Evolutionary conservation across 176 grass and related monocot genomes (phyloP).

Genomic region (Oryza officinalis): DNA sequence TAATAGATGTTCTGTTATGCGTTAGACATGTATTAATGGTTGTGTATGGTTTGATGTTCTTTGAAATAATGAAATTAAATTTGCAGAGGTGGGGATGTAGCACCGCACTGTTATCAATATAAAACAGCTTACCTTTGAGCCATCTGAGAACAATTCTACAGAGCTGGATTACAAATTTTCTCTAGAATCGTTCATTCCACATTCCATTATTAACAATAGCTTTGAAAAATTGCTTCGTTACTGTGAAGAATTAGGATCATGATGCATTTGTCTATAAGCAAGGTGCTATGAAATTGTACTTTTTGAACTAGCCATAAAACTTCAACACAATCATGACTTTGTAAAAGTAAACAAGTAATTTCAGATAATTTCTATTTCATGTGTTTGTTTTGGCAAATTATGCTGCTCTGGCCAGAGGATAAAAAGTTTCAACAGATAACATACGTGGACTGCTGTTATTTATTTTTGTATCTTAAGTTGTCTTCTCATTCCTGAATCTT

Average conservation of each 20-base stretch:
- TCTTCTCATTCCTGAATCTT: not conserved
- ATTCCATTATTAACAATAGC: not conserved
- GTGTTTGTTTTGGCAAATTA: not conserved
- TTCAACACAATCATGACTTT: not conserved
- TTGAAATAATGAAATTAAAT: constrained; percentile 1
- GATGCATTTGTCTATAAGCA: not conserved
- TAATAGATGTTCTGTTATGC: not conserved
- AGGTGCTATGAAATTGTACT: not conserved
- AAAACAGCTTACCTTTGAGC: not conserved
- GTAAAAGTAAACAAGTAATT: not conserved
- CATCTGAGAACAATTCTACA: not conserved
- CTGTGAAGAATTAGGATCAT: not conserved
- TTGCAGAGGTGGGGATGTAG: not conserved
- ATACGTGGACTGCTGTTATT: not conserved
- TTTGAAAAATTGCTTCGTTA: not conserved
- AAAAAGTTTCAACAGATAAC: not conserved
- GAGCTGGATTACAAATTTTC: too few species aligned
- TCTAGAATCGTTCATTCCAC: not conserved
- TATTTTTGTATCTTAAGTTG: not conserved
- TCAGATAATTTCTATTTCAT: not conserved
- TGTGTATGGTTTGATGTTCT: not conserved
- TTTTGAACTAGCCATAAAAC: not conserved
- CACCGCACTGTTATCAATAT: not conserved
- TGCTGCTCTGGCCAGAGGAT: not conserved
- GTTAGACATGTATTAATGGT: not conserved